Evolutionary conservation across 2,329 filamentous ascomycete genomes (phyloP), one percentile per base, ranked within the genome.

Genomic region (Penicillium sp.): DNA sequence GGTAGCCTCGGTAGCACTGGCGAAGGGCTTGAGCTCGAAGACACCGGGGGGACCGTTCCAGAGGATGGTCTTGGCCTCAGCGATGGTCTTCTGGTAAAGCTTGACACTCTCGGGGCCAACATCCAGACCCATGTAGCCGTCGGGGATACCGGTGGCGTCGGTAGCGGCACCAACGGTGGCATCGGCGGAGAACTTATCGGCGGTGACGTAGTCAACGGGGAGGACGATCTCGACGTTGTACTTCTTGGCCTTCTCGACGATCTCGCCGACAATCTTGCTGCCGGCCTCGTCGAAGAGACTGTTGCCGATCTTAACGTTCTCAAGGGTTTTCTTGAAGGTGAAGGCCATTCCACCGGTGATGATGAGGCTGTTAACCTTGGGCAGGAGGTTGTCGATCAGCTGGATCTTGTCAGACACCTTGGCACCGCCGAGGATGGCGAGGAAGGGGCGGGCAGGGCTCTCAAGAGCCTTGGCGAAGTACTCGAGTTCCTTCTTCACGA

Each of bases 341-440:
- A 97, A 99, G 62, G 94, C 92, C 94, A 99, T 99, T 70, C 87
- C 94, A 74, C 94, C 94, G 76, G 93, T 96, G 79, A 99, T 89
- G 79, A 99, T 89, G 66, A 99, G 85, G 76, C 88, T 94, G 85
- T 99, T 86, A 78, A 99, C 92, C 86, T 99, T 97, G 79, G 92
- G 90, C 67, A 99, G 88, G 66, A 99, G 84, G 84, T 99, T 99
- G 82, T 99, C 92, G 75, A 99, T 97, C 70, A 99, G 85, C 83
- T 97, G 91, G 77, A 99, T 99, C 88, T 99, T 99, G 85, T 99
- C 94, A 44, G 91, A 95, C 68, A 99, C 92, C 86, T 99, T 99
- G 76, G 94, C 92, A 68, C 94, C 94, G 70, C 94, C 94, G 53
- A 99, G 90, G 75, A 99, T 99, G 76, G 94, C 95, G 53, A 99